These are phyloP conservation scores for Gremmenia infestans DNA, from an alignment of 2,329 filamentous ascomycete genomes.

Conservation along the genomic window DNA sequence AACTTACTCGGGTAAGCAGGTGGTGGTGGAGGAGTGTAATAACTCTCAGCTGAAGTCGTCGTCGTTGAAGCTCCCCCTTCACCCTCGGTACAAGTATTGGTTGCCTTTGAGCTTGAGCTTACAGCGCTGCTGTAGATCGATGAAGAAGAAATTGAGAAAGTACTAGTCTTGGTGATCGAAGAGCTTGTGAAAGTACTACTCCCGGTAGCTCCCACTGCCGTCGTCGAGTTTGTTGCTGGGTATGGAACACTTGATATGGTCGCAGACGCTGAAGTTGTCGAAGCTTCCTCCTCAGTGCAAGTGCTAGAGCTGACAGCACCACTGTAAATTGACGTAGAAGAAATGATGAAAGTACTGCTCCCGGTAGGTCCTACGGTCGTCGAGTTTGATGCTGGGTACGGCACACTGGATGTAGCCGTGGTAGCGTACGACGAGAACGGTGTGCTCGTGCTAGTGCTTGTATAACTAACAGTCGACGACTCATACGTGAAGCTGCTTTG, in stretches of 20 bases:
- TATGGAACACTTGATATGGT: too few relatives aligned
- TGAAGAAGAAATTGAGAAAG: neutral
- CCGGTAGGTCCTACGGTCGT: too few relatives aligned
- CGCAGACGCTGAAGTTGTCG: too few relatives aligned
- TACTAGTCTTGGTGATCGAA: constrained; percentile 1
- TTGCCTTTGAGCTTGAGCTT: neutral
- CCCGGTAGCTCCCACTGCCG: too few relatives aligned
- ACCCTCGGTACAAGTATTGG: neutral
- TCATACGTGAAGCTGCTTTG: too few relatives aligned
- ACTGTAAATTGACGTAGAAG: neutral
- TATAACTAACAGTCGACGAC: too few relatives aligned
- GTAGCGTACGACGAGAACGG: neutral
- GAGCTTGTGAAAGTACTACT: too few relatives aligned
- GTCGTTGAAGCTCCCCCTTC: neutral
- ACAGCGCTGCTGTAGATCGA: neutral
- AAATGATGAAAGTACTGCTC: neutral
- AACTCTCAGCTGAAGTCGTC: neutral
- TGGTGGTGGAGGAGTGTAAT: neutral
- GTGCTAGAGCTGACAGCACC: neutral
- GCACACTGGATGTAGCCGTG: constrained; percentile 2
- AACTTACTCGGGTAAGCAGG: too few relatives aligned
- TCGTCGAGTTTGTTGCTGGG: neutral
- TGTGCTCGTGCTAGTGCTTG: too few relatives aligned
- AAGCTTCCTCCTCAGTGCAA: neutral
- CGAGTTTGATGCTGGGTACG: constrained; percentile 1